phyloP scores from a whole-genome alignment of 1,284 basidiomycete genomes.

The Sporisorium scitamineum region DNA sequence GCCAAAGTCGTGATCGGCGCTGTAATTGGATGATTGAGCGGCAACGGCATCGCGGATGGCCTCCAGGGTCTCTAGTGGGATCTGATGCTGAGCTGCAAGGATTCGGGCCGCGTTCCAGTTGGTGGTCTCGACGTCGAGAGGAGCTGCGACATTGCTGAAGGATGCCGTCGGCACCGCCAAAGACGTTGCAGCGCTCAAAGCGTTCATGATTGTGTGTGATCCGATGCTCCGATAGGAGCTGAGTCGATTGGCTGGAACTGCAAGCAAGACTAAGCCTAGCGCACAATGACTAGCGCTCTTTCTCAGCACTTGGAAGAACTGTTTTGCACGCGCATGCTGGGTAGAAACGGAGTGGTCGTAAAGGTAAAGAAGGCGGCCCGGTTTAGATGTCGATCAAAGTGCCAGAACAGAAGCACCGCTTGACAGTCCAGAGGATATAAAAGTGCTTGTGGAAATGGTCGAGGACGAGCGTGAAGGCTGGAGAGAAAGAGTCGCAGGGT shows the following conservation, averaged over 20 bases:
- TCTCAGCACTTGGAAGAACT: neutral
- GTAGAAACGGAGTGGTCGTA: neutral
- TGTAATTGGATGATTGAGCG: constrained; percentile 5
- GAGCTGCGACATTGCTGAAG: neutral
- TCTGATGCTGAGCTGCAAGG: constrained; percentile 55
- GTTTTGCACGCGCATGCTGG: neutral
- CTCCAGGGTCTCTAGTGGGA: constrained; percentile 36
- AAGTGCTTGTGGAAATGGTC: neutral
- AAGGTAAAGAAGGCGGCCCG: neutral
- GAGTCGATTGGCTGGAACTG: neutral
- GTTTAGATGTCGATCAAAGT: neutral
- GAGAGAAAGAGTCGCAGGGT: neutral
- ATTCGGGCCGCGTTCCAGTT: constrained; percentile 63
- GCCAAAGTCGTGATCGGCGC: constrained; percentile 46
- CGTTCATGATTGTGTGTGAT: constrained; percentile 6
- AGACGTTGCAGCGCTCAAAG: neutral
- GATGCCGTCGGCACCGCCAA: constrained; percentile 12
- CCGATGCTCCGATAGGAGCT: neutral
- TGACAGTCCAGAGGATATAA: neutral
- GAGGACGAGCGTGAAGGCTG: neutral
- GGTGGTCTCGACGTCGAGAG: constrained; percentile 60
- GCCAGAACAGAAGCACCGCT: neutral
- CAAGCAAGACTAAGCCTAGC: neutral
- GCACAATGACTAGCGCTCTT: neutral
- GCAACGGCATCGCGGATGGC: constrained; percentile 22